Evolutionary conservation across 192 early-diverging fungal species (phyloP), one percentile per base, ranked within the genome.

Genomic region (Fimicolochytrium jonesii): DNA sequence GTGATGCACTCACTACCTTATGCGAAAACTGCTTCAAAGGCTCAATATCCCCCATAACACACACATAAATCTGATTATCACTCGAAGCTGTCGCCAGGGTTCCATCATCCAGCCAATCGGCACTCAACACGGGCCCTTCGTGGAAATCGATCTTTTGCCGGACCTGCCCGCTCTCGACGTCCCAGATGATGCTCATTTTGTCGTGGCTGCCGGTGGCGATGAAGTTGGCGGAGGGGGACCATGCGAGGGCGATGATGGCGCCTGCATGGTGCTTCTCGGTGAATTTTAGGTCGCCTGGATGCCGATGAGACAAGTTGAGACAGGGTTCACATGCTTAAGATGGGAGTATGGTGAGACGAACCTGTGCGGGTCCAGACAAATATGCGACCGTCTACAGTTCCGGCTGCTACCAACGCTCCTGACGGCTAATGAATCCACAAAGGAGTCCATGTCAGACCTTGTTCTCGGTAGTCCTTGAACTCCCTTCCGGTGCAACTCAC

Each of bases 51-150:
- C 86, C 88, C 22, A 93, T 82, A 43, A 79, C 78, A 72, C 92
- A 96, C 0, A 98, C 84, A 49, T 80, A 87, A 2, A 98, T 86
- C 6, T 77, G 75, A 39, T 83, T 83, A 68, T 98, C 95, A 15
- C 78, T 78, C 31, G 90, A 90, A 55, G 88, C 90, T 0, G 91
- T 90, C 4, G 95, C 93, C 80, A 96, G 92, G 6, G 91, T 98
- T 0, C 75, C 70, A 68, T 93, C 88, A 67, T 98, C 92, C 53
- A 84, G 78, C 95, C 95, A 98, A 71, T 93, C 95, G 7, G 92
- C 84, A 71, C 95, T 92, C 48, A 95, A 56, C 1, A 65, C 68
- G 7, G 81, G 64, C 23, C 58, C 71, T 75, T 48, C 53, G 46
- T 90, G 88, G 50, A 86, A 85, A 28, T 82, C 77, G 66, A 89